These are phyloP conservation scores for Alnus rubra DNA, from an alignment of 306 rosid species.

Conservation along the genomic window DNA sequence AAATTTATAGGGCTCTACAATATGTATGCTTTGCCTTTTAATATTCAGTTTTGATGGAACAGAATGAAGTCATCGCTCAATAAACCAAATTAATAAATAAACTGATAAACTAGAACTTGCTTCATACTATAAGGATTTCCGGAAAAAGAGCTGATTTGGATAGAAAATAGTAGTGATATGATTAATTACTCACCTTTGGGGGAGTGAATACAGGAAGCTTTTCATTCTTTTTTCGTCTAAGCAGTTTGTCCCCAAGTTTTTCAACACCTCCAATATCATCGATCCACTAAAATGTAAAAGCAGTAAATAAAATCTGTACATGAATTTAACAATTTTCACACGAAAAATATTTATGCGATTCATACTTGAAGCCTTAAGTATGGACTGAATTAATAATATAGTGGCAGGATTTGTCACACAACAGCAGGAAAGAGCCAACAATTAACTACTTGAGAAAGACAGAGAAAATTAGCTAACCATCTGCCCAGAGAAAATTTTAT, in stretches of 20 bases:
- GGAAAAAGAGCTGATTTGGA: slow-evolving; percentile 9
- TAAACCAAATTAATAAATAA: neutral
- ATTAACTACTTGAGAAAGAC: neutral
- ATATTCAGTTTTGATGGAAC: neutral
- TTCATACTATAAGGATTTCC: neutral
- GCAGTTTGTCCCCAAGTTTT: slow-evolving; percentile 64
- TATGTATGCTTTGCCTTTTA: neutral
- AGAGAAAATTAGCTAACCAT: neutral
- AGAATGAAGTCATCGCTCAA: neutral
- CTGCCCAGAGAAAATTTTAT: neutral
- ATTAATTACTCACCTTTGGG: slow-evolving; percentile 61
- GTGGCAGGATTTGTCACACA: neutral
- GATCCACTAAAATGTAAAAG: slow-evolving; percentile 64
- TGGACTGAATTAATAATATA: neutral
- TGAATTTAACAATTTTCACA: slow-evolving; percentile 15
- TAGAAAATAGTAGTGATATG: neutral
- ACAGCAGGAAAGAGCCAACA: neutral
- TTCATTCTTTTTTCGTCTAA: slow-evolving; percentile 59
- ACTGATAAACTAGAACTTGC: neutral
- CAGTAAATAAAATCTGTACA: slow-evolving; percentile 26
- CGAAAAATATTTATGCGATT: slow-evolving; percentile 1
- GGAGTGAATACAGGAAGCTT: slow-evolving; percentile 80
- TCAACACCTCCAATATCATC: slow-evolving; percentile 87
- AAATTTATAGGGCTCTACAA: neutral
- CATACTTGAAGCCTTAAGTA: neutral